These are phyloP conservation scores for Mycena vitilis DNA, from an alignment of 768 basidiomycete species.

Conservation along the genomic window DNA sequence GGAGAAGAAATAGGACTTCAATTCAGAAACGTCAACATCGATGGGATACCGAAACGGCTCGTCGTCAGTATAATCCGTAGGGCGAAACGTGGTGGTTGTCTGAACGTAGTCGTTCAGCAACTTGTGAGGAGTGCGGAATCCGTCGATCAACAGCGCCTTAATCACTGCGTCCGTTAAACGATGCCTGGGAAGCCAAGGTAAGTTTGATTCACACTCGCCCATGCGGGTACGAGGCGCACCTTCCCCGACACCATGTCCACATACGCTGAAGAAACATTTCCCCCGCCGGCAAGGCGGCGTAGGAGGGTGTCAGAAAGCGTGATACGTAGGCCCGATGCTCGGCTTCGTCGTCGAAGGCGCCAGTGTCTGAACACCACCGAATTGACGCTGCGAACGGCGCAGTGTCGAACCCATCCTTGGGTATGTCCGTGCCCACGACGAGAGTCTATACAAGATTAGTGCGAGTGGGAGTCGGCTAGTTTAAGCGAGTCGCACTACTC, in stretches of 20 bases:
- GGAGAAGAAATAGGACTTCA: neutral
- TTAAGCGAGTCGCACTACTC: too few relatives aligned
- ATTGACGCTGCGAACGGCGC: neutral
- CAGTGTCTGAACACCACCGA: slow-evolving; percentile 18
- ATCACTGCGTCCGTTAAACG: slow-evolving; percentile 26
- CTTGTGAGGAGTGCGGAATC: slow-evolving; percentile 5
- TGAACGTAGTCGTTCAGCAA: slow-evolving; percentile 9
- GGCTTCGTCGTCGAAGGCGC: slow-evolving; percentile 19
- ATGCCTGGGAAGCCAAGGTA: slow-evolving; percentile 6
- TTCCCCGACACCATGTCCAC: slow-evolving; percentile 30
- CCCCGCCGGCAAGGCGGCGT: slow-evolving; percentile 6
- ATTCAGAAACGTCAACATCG: neutral
- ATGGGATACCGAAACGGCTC: slow-evolving; percentile 1
- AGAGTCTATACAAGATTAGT: too few relatives aligned
- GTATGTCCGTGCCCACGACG: slow-evolving; percentile 23
- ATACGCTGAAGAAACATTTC: slow-evolving; percentile 16
- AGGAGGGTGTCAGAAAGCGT: slow-evolving; percentile 21
- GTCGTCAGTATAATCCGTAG: slow-evolving; percentile 7
- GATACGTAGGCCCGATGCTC: slow-evolving; percentile 20
- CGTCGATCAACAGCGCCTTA: slow-evolving; percentile 15
- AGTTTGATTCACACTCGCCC: neutral
- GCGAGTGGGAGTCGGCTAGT: too few relatives aligned
- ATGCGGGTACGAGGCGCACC: neutral
- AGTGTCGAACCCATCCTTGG: slow-evolving; percentile 22
- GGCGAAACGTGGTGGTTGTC: neutral